These are phyloP conservation scores for Silybum marianum DNA, from an alignment of 129 eudicot species.

Conservation along the genomic window DNA sequence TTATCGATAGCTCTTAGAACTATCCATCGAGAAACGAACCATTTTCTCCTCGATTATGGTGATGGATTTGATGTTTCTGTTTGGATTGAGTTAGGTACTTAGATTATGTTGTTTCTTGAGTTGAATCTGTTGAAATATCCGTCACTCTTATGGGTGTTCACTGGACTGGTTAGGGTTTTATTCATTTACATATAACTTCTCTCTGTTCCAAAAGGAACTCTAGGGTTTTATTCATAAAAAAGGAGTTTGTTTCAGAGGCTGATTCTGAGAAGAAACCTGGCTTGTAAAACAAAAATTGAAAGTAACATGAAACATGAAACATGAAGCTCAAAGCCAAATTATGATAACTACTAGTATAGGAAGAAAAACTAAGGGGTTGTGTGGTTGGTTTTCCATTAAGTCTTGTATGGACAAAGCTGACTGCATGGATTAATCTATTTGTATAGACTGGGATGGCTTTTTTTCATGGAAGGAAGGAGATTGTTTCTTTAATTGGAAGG, in stretches of 20 bases:
- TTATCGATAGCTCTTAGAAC: background rate
- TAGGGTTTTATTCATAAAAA: background rate
- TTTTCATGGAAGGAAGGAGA: too few species aligned
- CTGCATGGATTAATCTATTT: too few species aligned
- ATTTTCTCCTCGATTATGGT: background rate
- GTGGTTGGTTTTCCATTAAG: too few species aligned
- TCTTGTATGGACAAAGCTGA: too few species aligned
- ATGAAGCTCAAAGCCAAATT: too few species aligned
- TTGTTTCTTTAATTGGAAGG: too few species aligned
- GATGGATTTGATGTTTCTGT: constrained; percentile 6
- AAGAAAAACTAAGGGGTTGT: too few species aligned
- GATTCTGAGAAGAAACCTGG: too few species aligned
- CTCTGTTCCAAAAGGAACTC: background rate
- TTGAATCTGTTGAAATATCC: background rate
- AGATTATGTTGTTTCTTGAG: background rate
- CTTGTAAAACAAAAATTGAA: too few species aligned
- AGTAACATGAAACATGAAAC: too few species aligned
- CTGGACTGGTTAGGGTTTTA: background rate
- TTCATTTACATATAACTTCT: background rate
- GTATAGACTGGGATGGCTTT: too few species aligned
- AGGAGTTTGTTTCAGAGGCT: background rate
- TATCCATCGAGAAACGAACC: background rate
- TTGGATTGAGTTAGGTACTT: background rate
- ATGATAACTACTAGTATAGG: too few species aligned
- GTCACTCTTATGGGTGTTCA: background rate